Evolutionary conservation across 163 green algal genomes (phyloP).

Genomic region (Chloromonas sp.): DNA sequence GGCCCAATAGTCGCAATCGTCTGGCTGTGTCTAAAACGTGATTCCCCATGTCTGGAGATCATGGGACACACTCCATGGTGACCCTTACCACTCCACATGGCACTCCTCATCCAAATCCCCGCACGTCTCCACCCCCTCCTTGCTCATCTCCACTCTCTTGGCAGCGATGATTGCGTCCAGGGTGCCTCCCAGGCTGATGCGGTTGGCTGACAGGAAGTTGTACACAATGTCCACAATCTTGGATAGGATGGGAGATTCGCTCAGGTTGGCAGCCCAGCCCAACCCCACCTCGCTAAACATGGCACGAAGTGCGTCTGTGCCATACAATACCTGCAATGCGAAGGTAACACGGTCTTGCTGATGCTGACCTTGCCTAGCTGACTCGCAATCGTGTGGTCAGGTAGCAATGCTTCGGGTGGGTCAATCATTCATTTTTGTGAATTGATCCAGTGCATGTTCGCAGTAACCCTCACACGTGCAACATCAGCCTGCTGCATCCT

Average conservation of each 20-base stretch:
- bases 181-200: constrained; percentile 43
- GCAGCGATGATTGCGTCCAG: constrained; percentile 59
- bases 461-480: neutral
- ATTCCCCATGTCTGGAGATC: no score
- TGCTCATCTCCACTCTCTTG: constrained; percentile 56
- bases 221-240: constrained; percentile 48
- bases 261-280: constrained; percentile 56
- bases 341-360: neutral
- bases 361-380: neutral
- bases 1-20: no score
- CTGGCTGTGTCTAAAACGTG: no score
- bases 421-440: neutral
- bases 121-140: constrained; percentile 53
- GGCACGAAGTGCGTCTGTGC: constrained; percentile 51
- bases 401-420: neutral
- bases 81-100: neutral
- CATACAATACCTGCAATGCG: constrained; percentile 35
- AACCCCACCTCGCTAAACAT: constrained; percentile 59
- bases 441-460: neutral
- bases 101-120: constrained; percentile 65
- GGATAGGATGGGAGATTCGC: constrained; percentile 50
- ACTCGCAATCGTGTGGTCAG: neutral
- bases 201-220: constrained; percentile 55
- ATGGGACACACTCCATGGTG: neutral
- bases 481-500: neutral